Evolutionary conservation across 352 stramenopile species (phyloP).

Genomic region (Globisporangium cystogenes): DNA sequence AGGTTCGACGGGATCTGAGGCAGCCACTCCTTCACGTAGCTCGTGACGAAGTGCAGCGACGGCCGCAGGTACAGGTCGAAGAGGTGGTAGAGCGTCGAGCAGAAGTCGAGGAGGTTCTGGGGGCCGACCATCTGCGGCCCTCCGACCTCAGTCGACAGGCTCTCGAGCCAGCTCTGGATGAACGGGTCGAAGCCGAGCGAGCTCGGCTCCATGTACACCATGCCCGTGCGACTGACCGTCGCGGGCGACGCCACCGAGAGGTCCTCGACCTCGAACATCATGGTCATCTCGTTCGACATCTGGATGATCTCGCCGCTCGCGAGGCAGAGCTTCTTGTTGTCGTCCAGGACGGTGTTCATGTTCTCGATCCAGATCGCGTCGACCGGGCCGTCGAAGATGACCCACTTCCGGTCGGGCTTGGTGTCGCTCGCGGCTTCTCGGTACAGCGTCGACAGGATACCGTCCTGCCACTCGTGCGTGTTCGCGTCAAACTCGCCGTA

Average conservation of each 20-base stretch:
- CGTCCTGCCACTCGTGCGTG: conserved; percentile 94
- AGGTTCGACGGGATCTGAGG: conserved; percentile 91
- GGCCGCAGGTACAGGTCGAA: conserved; percentile 87
- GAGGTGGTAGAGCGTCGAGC: conserved; percentile 49
- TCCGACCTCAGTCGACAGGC: conserved; percentile 51
- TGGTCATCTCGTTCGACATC: conserved; percentile 94
- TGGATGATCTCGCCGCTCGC: conserved; percentile 94
- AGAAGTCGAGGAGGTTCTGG: conserved; percentile 44
- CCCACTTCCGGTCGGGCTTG: conserved; percentile 89
- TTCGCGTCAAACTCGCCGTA: conserved; percentile 95
- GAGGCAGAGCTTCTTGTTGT: conserved; percentile 96
- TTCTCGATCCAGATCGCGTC: conserved; percentile 97
- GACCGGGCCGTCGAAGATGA: conserved; percentile 94
- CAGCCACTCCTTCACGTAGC: conserved; percentile 89
- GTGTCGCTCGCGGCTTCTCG: conserved; percentile 87
- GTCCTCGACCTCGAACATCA: conserved; percentile 97
- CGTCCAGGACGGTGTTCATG: conserved; percentile 96
- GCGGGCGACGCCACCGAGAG: conserved; percentile 91
- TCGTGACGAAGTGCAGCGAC: conserved; percentile 78
- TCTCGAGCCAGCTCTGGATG: conserved; percentile 87
- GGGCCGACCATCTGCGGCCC: conserved; percentile 26
- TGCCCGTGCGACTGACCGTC: conserved; percentile 91
- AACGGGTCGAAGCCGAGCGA: conserved; percentile 90
- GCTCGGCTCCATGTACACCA: conserved; percentile 96
- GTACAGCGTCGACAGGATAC: conserved; percentile 89